Conservation (phyloP, 257 asterid species). For the Solanum appendiculatum region DNA sequence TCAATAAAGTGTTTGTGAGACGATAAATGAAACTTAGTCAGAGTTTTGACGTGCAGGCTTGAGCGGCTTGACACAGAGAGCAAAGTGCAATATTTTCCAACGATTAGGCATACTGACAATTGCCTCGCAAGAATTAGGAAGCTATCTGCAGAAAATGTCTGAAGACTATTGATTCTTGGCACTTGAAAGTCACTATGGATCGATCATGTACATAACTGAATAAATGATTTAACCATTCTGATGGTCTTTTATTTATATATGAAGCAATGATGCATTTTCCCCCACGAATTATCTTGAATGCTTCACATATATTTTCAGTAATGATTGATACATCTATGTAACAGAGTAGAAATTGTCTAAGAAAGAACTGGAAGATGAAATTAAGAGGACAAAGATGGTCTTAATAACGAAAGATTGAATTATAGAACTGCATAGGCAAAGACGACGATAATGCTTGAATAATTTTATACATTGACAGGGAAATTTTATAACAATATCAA, state of each 20-base stretch:
- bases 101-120: background rate
- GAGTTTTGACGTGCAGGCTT: background rate
- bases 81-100: background rate
- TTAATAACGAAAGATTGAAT: background rate
- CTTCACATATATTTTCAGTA: background rate
- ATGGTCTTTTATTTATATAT: background rate
- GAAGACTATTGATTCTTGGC: background rate
- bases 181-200: background rate
- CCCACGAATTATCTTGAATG: background rate
- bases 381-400: background rate
- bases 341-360: background rate
- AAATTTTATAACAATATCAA: background rate
- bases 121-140: slow-evolving; percentile 8
- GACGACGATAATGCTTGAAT: background rate
- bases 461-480: background rate
- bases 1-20: background rate
- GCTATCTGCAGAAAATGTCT: background rate
- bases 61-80: background rate
- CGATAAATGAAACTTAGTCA: background rate
- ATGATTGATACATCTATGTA: background rate
- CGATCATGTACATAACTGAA: background rate
- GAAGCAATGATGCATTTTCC: background rate
- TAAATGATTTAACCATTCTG: background rate
- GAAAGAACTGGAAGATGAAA: background rate
- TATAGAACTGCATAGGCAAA: background rate